Conservation (phyloP, 495 filamentous ascomycete genomes). For the Ramalina peruviana region DNA sequence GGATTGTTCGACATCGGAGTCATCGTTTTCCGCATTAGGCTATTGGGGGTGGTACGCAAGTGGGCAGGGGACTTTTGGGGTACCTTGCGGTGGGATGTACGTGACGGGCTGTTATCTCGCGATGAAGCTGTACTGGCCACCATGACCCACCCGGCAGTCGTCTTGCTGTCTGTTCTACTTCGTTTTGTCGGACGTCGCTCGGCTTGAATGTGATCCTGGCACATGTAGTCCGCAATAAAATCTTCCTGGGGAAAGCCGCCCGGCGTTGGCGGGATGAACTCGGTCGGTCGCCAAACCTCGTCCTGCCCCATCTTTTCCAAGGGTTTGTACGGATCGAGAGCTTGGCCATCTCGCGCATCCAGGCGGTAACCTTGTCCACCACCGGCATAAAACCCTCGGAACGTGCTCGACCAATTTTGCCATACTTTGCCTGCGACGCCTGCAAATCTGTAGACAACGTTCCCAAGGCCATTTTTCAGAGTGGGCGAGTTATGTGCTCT, state of each 20-base stretch:
- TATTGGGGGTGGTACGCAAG: conserved; percentile 12
- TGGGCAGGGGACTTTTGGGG: conserved; percentile 10
- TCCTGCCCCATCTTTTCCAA: conserved; percentile 12
- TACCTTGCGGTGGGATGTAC: conserved; percentile 14
- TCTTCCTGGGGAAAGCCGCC: conserved; percentile 31
- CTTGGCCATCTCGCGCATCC: conserved; percentile 8
- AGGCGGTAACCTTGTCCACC: conserved; percentile 57
- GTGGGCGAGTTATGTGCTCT: background rate
- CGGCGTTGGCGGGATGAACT: conserved; percentile 23
- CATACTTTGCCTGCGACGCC: conserved; percentile 53
- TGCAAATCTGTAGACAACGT: conserved; percentile 41
- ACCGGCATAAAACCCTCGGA: conserved; percentile 74
- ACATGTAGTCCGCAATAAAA: conserved; percentile 23
- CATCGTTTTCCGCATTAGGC: conserved; percentile 19
- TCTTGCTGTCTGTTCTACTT: conserved; percentile 37
- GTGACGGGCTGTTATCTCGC: conserved; percentile 15
- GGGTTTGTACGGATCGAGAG: conserved; percentile 16
- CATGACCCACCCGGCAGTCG: conserved; percentile 60
- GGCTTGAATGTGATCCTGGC: conserved; percentile 18
- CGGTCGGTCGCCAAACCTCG: background rate
- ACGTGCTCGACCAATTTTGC: conserved; percentile 62
- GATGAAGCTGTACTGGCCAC: conserved; percentile 32
- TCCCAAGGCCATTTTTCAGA: conserved; percentile 28
- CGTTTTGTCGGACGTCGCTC: conserved; percentile 11
- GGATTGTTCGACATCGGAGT: conserved; percentile 21